Evolutionary conservation across 2,329 filamentous ascomycete genomes (phyloP).

Genomic region (Aquanectria penicillioides): DNA sequence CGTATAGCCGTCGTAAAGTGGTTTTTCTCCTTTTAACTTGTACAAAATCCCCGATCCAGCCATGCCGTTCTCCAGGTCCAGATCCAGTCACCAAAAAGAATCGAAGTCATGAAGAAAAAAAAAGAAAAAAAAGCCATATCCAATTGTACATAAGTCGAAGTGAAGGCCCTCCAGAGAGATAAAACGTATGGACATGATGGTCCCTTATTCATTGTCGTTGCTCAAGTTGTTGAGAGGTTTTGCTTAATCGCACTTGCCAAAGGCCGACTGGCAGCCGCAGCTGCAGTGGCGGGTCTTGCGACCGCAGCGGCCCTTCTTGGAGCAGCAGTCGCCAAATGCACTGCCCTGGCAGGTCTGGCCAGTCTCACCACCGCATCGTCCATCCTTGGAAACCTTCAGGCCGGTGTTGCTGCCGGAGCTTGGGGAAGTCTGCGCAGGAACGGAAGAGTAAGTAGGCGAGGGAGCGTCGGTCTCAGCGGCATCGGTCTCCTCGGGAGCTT

Average conservation of each 20-base stretch:
- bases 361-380: conserved; percentile 51
- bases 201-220: background rate
- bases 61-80: conserved; percentile 23
- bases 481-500: conserved; percentile 22
- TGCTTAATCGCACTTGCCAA: conserved; percentile 46
- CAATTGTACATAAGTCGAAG: conserved; percentile 39
- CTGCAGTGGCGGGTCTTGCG: conserved; percentile 48
- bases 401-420: conserved; percentile 17
- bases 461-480: conserved; percentile 1
- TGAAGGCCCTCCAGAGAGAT: too few species aligned
- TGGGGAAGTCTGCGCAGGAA: conserved; percentile 30
- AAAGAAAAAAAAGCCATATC: conserved; percentile 23
- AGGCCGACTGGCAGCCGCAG: conserved; percentile 49
- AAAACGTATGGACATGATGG: too few species aligned
- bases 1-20: conserved; percentile 5
- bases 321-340: conserved; percentile 56
- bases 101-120: conserved; percentile 12
- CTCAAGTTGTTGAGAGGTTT: background rate
- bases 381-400: conserved; percentile 50
- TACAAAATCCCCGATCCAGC: conserved; percentile 16
- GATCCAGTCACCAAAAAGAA: conserved; percentile 21
- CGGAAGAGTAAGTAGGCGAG: conserved; percentile 13
- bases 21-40: conserved; percentile 10
- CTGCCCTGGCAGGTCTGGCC: conserved; percentile 55
- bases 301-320: conserved; percentile 51